Evolutionary conservation across 2,329 filamentous ascomycete genomes (phyloP), one percentile per base, ranked within the genome.

Genomic region (Ophiostoma himal-ulmi): DNA sequence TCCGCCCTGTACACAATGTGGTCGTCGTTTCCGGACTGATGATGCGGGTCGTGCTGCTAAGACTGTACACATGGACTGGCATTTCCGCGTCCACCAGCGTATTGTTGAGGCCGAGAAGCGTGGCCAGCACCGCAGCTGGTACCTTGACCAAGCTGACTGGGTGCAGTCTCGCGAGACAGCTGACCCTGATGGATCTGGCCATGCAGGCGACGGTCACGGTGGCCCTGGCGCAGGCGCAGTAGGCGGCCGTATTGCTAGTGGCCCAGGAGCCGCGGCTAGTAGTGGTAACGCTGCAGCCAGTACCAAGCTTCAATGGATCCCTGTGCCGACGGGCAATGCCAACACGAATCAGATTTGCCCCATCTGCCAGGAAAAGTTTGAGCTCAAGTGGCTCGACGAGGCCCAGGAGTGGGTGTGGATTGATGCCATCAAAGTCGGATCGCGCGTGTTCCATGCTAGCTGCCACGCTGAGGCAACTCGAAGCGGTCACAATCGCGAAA

Each of bases 361-460:
- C 1, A 96, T 99, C 75, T 98, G 95, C 78, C 94, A 97, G 78
- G 95, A 99, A 78, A 91, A 91, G 74, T 98, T 99, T 76, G 91
- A 96, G 80, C 93, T 91, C 74, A 91, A 91, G 74, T 98, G 93
- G 91, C 89, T 94, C 7, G 93, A 96, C 75, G 93, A 96, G 73
- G 91, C 91, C 22, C 93, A 98, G 79, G 94, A 99, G 77, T 98
- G 94, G 86, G 94, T 99, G 57, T 98, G 95, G 92, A 90, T 93
- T 79, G 94, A 99, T 79, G 92, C 94, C 0, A 84, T 91, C 68
- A 86, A 90, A 74, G 87, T 96, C 39, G 91, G 91, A 36, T 88
- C 85, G 70, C 88, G 92, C 73, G 90, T 95, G 20, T 98, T 93
- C 76, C 95, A 99, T 79, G 93, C 90, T 13, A 96, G 89, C 70